Conservation (phyloP, 768 basidiomycete genomes). For the Phlebiopsis flavidoalba region DNA sequence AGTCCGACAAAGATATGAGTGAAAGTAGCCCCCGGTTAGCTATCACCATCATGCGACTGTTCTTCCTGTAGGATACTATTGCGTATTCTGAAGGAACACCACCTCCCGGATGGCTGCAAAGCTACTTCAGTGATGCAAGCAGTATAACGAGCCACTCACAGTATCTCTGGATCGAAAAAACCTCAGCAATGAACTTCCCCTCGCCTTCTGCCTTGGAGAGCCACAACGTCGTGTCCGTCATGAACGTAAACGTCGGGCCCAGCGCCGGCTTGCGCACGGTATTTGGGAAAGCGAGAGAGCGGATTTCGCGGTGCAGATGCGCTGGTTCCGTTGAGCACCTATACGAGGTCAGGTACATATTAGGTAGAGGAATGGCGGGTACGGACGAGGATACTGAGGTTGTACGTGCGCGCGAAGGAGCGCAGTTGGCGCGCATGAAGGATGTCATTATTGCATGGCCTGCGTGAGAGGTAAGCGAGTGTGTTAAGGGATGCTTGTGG, state of each 20-base stretch:
- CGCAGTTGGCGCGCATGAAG: slow-evolving; percentile 63
- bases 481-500: neutral
- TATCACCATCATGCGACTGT: neutral
- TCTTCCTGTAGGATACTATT: slow-evolving; percentile 9
- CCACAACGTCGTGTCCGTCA: slow-evolving; percentile 76
- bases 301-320: slow-evolving; percentile 27
- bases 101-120: slow-evolving; percentile 32
- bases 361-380: neutral
- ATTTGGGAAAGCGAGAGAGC: slow-evolving; percentile 28
- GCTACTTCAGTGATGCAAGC: neutral
- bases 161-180: slow-evolving; percentile 25
- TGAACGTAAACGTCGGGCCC: slow-evolving; percentile 68
- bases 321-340: slow-evolving; percentile 64
- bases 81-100: slow-evolving; percentile 32
- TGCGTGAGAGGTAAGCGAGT: slow-evolving; percentile 9
- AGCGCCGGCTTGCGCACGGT: slow-evolving; percentile 60
- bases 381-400: slow-evolving; percentile 52
- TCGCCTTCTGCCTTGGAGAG: slow-evolving; percentile 29
- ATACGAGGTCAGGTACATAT: neutral
- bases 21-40: neutral
- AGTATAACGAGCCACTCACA: slow-evolving; percentile 13
- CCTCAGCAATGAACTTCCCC: slow-evolving; percentile 15
- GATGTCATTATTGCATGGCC: slow-evolving; percentile 69
- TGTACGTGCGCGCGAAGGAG: slow-evolving; percentile 37
- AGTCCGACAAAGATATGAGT: neutral